Percentiles rank a stretch among this genome's conserved stretches.
Evolutionary conservation across 2,329 filamentous ascomycete species (phyloP).

Genomic region (Tolypocladium pustulatum): DNA sequence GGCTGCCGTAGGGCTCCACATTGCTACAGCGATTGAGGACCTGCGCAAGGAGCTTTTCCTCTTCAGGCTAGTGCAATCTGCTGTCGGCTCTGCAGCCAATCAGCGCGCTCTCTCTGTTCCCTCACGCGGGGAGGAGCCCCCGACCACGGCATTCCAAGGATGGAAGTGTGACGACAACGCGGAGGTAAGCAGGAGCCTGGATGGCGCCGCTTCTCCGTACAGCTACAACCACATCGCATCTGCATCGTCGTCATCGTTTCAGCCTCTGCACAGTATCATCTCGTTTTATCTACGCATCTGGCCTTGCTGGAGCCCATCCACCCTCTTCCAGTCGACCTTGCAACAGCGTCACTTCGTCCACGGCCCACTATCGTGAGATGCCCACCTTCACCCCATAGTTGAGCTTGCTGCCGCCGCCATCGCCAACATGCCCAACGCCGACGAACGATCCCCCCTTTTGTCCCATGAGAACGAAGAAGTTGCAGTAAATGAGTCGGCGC

Average conservation of each 20-base stretch:
- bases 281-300: not conserved
- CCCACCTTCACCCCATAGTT: not conserved
- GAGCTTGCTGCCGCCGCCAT: conserved; percentile 12
- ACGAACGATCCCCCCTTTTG: conserved; percentile 36
- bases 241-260: not conserved
- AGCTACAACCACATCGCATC: not conserved
- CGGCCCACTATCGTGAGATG: not conserved
- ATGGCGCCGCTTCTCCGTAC: not conserved
- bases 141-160: not conserved
- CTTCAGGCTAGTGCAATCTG: not conserved
- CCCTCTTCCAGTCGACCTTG: not conserved
- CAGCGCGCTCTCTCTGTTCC: not conserved
- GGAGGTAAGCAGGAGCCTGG: not conserved
- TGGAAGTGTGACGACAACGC: not conserved
- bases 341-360: not conserved
- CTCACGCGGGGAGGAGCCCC: not conserved
- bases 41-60: not conserved
- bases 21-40: not conserved
- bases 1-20: too few species aligned
- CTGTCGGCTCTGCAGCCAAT: not conserved
- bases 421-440: conserved; percentile 31
- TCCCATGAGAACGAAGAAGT: conserved; percentile 19
- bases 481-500: conserved; percentile 34
- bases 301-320: not conserved
- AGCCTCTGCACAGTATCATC: not conserved